phyloP scores from a whole-genome alignment of 768 basidiomycete genomes.

The Boletus patriciae region DNA sequence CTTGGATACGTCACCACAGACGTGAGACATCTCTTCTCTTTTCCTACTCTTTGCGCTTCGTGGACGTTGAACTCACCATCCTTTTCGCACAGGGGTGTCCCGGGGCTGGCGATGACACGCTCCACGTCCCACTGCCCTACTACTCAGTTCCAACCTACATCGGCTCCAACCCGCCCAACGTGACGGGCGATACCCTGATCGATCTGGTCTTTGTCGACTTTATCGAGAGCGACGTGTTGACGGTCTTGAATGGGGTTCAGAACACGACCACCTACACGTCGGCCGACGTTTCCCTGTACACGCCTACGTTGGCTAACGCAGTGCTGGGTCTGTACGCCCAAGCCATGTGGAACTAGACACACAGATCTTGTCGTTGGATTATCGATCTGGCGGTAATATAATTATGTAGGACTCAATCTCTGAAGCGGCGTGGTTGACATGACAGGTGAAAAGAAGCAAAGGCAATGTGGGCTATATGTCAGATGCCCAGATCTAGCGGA shows the following conservation, averaged over 20 bases:
- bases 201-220: slow-evolving; percentile 81
- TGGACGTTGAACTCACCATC: background rate
- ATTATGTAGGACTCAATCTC: too few relatives aligned
- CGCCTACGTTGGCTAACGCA: slow-evolving; percentile 41
- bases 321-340: slow-evolving; percentile 44
- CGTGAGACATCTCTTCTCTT: slow-evolving; percentile 37
- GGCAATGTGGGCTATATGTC: background rate
- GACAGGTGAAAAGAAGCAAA: background rate
- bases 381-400: background rate
- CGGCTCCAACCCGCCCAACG: slow-evolving; percentile 51
- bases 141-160: slow-evolving; percentile 58
- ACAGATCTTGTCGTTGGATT: background rate
- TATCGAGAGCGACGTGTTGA: slow-evolving; percentile 52
- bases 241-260: slow-evolving; percentile 58
- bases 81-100: slow-evolving; percentile 55
- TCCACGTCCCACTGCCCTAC: slow-evolving; percentile 61
- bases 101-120: slow-evolving; percentile 71
- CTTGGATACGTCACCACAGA: slow-evolving; percentile 76
- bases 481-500: background rate
- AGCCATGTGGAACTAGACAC: slow-evolving; percentile 31
- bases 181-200: slow-evolving; percentile 49
- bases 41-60: background rate
- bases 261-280: slow-evolving; percentile 47
- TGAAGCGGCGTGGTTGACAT: background rate
- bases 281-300: slow-evolving; percentile 56